phyloP scores from a whole-genome alignment of 2,329 filamentous ascomycete species.

The Stromatinia cepivora region DNA sequence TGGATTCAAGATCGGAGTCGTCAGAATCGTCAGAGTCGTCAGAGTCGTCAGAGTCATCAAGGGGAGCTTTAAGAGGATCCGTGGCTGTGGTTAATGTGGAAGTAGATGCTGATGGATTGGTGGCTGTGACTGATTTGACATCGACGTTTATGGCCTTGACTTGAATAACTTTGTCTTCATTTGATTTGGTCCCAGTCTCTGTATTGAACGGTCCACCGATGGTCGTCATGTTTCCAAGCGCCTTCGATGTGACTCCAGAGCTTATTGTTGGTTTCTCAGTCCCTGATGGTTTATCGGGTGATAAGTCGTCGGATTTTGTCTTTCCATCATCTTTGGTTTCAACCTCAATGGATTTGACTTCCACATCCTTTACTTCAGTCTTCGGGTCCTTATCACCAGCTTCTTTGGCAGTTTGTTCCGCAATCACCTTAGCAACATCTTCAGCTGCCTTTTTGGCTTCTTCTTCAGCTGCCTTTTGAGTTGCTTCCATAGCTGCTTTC shows the following conservation, averaged over 20 bases:
- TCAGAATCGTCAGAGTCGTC: neutral
- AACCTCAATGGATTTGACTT: neutral
- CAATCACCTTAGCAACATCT: neutral
- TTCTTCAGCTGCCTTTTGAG: constrained; percentile 26
- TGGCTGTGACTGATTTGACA: neutral
- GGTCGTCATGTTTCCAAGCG: neutral
- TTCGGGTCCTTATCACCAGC: constrained; percentile 4
- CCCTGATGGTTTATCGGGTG: neutral
- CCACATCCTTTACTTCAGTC: constrained; percentile 13
- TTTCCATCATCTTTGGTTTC: constrained; percentile 20
- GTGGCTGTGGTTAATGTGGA: neutral
- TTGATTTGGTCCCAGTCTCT: neutral
- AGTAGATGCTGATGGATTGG: neutral
- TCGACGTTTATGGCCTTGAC: constrained; percentile 11
- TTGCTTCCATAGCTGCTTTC: constrained; percentile 20
- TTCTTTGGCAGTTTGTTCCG: constrained; percentile 10
- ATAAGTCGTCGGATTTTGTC: neutral
- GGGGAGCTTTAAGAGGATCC: neutral
- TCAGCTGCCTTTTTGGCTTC: constrained; percentile 17
- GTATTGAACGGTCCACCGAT: neutral
- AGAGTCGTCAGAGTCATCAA: neutral
- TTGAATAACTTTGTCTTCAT: constrained; percentile 9
- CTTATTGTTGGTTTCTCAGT: neutral
- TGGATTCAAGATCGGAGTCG: constrained; percentile 29
- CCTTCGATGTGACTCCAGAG: neutral